phyloP scores from a whole-genome alignment of 2,329 filamentous ascomycete species.

The Emmonsia crescens region DNA sequence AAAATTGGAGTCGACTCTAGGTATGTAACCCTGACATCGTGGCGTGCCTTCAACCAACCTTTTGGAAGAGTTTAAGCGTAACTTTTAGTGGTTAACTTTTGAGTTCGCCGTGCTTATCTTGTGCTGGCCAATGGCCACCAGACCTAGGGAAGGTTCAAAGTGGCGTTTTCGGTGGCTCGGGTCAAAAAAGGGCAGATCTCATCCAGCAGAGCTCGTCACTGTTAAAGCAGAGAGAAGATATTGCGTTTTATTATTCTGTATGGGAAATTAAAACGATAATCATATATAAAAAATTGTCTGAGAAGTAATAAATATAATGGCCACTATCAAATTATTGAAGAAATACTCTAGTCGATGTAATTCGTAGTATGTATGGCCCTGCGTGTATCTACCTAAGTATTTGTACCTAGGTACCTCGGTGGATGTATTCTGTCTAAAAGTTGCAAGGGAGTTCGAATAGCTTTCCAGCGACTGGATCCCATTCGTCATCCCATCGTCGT shows the following conservation, averaged over 20 bases:
- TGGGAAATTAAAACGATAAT: not conserved
- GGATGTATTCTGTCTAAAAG: not conserved
- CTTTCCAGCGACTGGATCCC: slow-evolving; percentile 70
- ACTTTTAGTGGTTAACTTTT: not conserved
- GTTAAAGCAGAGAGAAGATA: not conserved
- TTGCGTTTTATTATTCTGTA: not conserved
- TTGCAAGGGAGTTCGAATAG: slow-evolving; percentile 45
- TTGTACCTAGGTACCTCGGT: not conserved
- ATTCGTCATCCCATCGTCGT: slow-evolving; percentile 82
- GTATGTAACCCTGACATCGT: too few species aligned
- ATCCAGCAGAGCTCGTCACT: too few species aligned
- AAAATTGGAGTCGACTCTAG: too few species aligned
- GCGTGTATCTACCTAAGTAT: not conserved
- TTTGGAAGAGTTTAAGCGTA: too few species aligned
- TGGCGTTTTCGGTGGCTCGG: not conserved
- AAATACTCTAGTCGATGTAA: not conserved
- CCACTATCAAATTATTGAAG: not conserved
- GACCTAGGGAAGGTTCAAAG: not conserved
- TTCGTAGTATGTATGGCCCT: not conserved
- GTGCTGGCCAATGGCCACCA: not conserved
- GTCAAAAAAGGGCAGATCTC: too few species aligned
- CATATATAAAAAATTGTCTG: not conserved
- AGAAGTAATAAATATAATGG: not conserved
- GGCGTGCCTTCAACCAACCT: too few species aligned
- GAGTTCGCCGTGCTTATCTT: not conserved